Evolutionary conservation across 2,329 filamentous ascomycete species (phyloP).

Genomic region (Volutella citrinella): DNA sequence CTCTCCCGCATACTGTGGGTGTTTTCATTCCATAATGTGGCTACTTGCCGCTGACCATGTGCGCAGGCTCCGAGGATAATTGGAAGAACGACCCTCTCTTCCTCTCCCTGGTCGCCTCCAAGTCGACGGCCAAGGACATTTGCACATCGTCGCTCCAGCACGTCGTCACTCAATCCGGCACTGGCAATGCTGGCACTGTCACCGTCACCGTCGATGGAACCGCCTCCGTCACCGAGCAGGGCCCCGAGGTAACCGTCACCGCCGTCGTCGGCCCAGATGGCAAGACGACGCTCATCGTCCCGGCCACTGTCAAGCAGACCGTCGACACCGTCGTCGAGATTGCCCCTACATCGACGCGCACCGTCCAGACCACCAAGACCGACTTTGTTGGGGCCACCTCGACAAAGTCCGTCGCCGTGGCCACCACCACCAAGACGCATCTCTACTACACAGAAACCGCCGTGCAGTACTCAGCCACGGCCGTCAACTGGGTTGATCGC

Average conservation of each 20-base stretch:
- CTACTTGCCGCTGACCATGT: neutral
- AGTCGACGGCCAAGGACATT: conserved; percentile 4
- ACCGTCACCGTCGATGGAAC: conserved; percentile 1
- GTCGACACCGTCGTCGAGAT: conserved; percentile 2
- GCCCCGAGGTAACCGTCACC: conserved; percentile 5
- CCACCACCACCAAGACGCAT: conserved; percentile 1
- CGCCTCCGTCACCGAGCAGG: conserved; percentile 2
- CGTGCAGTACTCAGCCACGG: conserved; percentile 6
- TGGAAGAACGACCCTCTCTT: conserved; percentile 12
- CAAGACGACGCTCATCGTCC: conserved; percentile 1
- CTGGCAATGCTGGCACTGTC: conserved; percentile 1
- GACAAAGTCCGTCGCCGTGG: conserved; percentile 5
- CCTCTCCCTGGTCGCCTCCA: neutral
- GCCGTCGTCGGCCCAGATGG: conserved; percentile 2
- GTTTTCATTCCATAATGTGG: neutral
- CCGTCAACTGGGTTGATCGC: conserved; percentile 2
- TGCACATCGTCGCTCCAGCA: conserved; percentile 10
- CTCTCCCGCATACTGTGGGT: conserved; percentile 8
- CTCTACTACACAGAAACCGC: conserved; percentile 4
- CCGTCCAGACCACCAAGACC: conserved; percentile 4
- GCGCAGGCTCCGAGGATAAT: conserved; percentile 2
- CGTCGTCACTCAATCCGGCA: conserved; percentile 6
- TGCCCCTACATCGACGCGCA: conserved; percentile 5
- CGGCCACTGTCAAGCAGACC: conserved; percentile 5
- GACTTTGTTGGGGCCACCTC: conserved; percentile 6